Conservation (phyloP, 441 rosid species). For the Erodium chrysanthum region DNA sequence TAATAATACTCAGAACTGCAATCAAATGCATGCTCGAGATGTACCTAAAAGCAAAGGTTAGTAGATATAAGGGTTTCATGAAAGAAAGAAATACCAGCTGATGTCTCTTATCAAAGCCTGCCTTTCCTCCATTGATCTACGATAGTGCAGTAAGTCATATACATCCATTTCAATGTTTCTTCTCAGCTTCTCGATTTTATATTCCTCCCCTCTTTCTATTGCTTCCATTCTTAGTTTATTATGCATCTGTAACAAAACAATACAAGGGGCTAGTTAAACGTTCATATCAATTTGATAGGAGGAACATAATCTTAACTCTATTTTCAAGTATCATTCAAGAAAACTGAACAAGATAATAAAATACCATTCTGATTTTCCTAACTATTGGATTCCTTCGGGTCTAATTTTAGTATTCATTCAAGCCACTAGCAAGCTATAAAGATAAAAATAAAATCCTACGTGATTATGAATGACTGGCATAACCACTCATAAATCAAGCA, state of each 20-base stretch:
- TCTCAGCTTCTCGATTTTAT: constrained; percentile 59
- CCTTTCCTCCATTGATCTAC: constrained; percentile 81
- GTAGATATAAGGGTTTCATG: neutral
- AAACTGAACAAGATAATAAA: too few relatives aligned
- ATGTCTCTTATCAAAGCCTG: constrained; percentile 91
- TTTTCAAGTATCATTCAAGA: too few relatives aligned
- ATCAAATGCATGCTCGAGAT: neutral
- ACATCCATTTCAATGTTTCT: constrained; percentile 92
- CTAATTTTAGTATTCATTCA: neutral
- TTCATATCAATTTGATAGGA: too few relatives aligned
- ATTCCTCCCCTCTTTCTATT: constrained; percentile 57
- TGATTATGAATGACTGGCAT: neutral
- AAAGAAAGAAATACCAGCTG: constrained; percentile 48
- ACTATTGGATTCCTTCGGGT: neutral
- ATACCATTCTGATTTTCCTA: neutral
- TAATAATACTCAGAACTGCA: neutral
- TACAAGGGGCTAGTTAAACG: neutral
- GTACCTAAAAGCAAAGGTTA: neutral
- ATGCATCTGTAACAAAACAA: constrained; percentile 41
- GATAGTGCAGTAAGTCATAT: constrained; percentile 80
- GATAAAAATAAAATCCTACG: neutral
- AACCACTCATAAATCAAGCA: neutral
- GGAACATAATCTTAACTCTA: too few relatives aligned
- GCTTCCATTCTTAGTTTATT: constrained; percentile 63
- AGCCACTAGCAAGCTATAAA: neutral